Evolutionary conservation across 192 early-diverging fungal species (phyloP), one percentile per base, ranked within the genome.

Genomic region (Podila minutissima): DNA sequence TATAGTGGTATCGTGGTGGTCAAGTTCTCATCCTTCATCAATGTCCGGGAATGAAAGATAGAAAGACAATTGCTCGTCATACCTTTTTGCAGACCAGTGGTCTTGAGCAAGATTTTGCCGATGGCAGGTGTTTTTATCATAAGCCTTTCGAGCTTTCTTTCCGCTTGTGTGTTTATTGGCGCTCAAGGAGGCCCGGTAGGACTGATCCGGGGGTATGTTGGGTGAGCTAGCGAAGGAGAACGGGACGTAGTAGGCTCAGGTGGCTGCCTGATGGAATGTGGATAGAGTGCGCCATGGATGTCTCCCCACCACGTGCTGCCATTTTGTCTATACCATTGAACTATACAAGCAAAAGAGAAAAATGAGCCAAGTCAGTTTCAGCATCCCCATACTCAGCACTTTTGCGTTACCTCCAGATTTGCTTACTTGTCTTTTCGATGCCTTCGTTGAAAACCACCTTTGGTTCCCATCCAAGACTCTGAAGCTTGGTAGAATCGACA

Each of bases 381-480:
- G 17, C n/a, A 17, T 61, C 48, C 51, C 24, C 17, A 59, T 48
- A 22, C 15, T 29, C 10, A 3, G 10, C 6, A 38, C 10, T 19
- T 24, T 22, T 1, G 8, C 26, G 12, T 29, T 2, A 7, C 24
- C 35, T 20, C 64, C 15, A 32, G 24, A 64, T 29, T n/a, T 11
- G 35, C 48, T 78, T 85, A 93, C 92, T 92, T 38, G 93, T 94
- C 57, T 86, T 86, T 55, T 69, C 60, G 49, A 95, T 81, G 9
- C 93, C 94, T 9, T 86, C 86, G 35, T 89, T 84, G 64, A 92
- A 95, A 1, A 46, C 26, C 46, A 91, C 87, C 31, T 69, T 66
- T 12, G 92, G 92, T 26, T 67, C 48, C 94, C 94, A 95, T 22
- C 93, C 93, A 0, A 95, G 82, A 37, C 58, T 64, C n/a, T 86